Conservation (phyloP, 768 basidiomycete species). For the Galerina marginata region DNA sequence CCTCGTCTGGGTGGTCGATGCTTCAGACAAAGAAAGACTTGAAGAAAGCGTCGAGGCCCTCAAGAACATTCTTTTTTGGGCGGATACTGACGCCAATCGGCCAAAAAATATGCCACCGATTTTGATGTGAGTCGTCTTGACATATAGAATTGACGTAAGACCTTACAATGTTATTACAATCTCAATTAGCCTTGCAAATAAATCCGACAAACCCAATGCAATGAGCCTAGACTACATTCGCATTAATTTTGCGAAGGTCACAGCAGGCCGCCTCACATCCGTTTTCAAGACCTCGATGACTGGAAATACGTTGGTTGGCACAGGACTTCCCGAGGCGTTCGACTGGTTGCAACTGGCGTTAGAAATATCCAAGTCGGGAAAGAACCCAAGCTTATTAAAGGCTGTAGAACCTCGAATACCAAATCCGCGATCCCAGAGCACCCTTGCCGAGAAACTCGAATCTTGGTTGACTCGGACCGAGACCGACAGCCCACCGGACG, state of each 20-base stretch:
- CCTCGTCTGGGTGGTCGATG: conserved; percentile 71
- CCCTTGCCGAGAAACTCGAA: conserved; percentile 38
- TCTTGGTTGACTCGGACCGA: conserved; percentile 42
- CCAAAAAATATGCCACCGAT: conserved; percentile 27
- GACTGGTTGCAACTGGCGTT: conserved; percentile 42
- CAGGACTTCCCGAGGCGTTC: conserved; percentile 44
- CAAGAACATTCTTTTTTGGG: conserved; percentile 30
- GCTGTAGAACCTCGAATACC: conserved; percentile 5
- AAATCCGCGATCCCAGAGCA: conserved; percentile 25
- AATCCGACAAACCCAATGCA: conserved; percentile 61
- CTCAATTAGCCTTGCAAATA: conserved; percentile 55
- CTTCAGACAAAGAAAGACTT: conserved; percentile 53
- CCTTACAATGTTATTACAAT: neutral
- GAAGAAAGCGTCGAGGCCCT: conserved; percentile 58
- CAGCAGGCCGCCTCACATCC: conserved; percentile 35
- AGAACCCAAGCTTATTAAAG: conserved; percentile 1
- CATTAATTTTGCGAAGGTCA: conserved; percentile 30
- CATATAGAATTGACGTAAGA: neutral
- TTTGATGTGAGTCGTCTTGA: conserved; percentile 35
- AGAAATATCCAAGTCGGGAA: conserved; percentile 26
- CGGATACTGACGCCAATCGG: neutral
- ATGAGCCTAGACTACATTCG: conserved; percentile 54
- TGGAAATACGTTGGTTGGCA: conserved; percentile 10
- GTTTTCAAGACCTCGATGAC: conserved; percentile 32
- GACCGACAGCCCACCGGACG: conserved; percentile 29